Conservation (phyloP, 495 filamentous ascomycete species). For the Neurospora pannonica region DNA sequence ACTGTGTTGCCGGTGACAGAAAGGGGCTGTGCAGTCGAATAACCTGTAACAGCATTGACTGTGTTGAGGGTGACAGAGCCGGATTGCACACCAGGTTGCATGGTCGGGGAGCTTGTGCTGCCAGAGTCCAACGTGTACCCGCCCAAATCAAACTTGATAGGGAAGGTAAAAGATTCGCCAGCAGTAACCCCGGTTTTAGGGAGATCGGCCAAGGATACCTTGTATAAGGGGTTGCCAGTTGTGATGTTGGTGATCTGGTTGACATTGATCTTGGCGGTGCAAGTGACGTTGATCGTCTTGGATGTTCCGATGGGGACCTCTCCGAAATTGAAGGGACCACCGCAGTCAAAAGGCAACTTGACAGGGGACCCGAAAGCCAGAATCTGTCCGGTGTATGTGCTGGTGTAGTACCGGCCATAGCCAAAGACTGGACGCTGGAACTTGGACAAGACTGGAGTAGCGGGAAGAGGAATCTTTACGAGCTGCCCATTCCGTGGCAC, state of each 20-base stretch:
- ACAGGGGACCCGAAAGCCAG: constrained; percentile 30
- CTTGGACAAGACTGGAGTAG: constrained; percentile 17
- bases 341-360: constrained; percentile 26
- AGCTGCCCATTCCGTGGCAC: constrained; percentile 9
- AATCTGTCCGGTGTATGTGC: constrained; percentile 26
- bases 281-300: constrained; percentile 20
- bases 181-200: constrained; percentile 20
- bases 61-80: constrained; percentile 17
- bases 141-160: constrained; percentile 28
- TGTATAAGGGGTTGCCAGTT: constrained; percentile 20
- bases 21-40: constrained; percentile 24
- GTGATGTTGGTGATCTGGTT: constrained; percentile 21
- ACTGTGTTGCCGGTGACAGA: constrained; percentile 12
- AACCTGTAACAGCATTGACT: constrained; percentile 10
- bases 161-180: constrained; percentile 26
- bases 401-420: constrained; percentile 28
- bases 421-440: constrained; percentile 33
- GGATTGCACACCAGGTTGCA: constrained; percentile 14
- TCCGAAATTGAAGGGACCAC: constrained; percentile 32
- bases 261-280: constrained; percentile 27
- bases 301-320: constrained; percentile 22
- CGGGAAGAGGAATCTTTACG: constrained; percentile 15
- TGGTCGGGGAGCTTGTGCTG: constrained; percentile 11
- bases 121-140: constrained; percentile 15
- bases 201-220: constrained; percentile 21